Evolutionary conservation across 2,329 filamentous ascomycete genomes (phyloP).

Genomic region (Xylariales sp.): DNA sequence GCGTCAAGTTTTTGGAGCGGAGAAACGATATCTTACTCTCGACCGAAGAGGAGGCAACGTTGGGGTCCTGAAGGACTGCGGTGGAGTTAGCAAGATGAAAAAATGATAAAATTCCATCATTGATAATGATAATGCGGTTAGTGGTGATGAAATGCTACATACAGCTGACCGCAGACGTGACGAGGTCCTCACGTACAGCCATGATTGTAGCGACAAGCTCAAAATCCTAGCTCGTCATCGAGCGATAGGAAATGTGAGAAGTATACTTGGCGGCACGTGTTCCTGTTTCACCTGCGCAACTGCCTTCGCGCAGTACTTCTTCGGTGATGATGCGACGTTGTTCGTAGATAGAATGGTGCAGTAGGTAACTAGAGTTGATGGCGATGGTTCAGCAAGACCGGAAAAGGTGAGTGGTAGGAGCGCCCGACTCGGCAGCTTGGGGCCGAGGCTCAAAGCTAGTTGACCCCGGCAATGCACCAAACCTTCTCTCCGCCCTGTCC

Average conservation of each 20-base stretch:
- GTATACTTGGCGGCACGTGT: too few relatives aligned
- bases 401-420: too few relatives aligned
- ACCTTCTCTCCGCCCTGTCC: too few relatives aligned
- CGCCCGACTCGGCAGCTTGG: too few relatives aligned
- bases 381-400: too few relatives aligned
- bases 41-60: conserved; percentile 80
- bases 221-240: conserved; percentile 1
- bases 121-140: conserved; percentile 13
- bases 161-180: conserved; percentile 25
- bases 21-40: conserved; percentile 92
- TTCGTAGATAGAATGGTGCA: too few relatives aligned
- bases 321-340: too few relatives aligned
- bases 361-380: too few relatives aligned
- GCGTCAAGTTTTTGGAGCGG: conserved; percentile 93
- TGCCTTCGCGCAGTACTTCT: too few relatives aligned
- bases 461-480: too few relatives aligned
- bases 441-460: too few relatives aligned
- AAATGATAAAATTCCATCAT: background rate
- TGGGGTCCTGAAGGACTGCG: conserved; percentile 88
- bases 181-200: conserved; percentile 83
- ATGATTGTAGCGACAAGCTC: conserved; percentile 37
- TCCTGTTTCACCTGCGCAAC: too few relatives aligned
- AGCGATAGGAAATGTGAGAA: background rate
- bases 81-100: background rate
- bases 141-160: background rate